phyloP scores from a whole-genome alignment of 805 yeast genomes.

The Isabelozyma heimii region DNA sequence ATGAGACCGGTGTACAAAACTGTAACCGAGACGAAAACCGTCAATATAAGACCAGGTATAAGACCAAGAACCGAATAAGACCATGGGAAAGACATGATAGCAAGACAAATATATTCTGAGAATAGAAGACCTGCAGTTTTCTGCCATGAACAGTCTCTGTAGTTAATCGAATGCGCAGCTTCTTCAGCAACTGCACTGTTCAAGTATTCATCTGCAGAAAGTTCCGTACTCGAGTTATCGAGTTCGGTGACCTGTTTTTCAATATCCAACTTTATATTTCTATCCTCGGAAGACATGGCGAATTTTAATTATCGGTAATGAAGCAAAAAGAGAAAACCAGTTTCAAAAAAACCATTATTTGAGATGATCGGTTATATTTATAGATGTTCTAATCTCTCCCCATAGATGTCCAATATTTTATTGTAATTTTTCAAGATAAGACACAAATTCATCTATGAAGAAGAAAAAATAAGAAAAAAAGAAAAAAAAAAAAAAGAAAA shows the following conservation, averaged over 20 bases:
- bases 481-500: not conserved
- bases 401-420: not conserved
- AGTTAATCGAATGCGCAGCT: constrained; percentile 35
- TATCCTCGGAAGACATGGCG: not conserved
- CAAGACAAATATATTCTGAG: constrained; percentile 60
- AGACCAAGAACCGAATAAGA: constrained; percentile 58
- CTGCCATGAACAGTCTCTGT: constrained; percentile 55
- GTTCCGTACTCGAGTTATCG: not conserved
- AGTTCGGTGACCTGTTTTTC: not conserved
- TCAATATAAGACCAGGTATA: constrained; percentile 55
- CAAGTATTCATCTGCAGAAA: constrained; percentile 12
- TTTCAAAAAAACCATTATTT: too few relatives aligned
- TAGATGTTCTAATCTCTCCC: not conserved
- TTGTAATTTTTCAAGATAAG: not conserved
- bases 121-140: constrained; percentile 58
- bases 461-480: too few relatives aligned
- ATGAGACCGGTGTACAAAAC: constrained; percentile 56
- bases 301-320: not conserved
- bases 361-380: too few relatives aligned
- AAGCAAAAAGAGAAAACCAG: too few relatives aligned
- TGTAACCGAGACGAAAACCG: constrained; percentile 48
- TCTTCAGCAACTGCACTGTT: constrained; percentile 10
- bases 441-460: not conserved
- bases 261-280: not conserved
- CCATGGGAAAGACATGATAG: constrained; percentile 68